Evolutionary conservation across 129 eudicot genomes (phyloP), one percentile per base, ranked within the genome.

Genomic region (Apium graveolens): DNA sequence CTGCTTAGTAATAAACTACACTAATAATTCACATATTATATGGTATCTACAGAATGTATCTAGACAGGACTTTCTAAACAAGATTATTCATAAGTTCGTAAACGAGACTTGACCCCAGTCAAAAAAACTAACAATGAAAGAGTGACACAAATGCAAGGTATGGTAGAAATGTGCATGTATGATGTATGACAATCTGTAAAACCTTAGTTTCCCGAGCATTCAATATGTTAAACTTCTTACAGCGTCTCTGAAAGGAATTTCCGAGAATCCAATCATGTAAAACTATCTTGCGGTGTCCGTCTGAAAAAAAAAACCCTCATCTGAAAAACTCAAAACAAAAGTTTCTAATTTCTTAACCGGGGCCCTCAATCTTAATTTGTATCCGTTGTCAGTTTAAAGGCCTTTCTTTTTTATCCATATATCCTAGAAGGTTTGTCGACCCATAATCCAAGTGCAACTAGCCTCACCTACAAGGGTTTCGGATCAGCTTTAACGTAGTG

Each of bases 371-470:
- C 57, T 73, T 43, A 72, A 39, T 26, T 62, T 26, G 57, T 62
- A 45, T 38, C 14, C 24, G 13, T 44, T 37, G 3, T 24, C 34
- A 3, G 18, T 4, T 16, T 1, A 10, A 37, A 21, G 49, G 29
- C 49, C 39, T 17, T 48, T 48, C 11, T 16, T 12, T 62, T 65
- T 4, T 41, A 18, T 18, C 48, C 14, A 20, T 24, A 71, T 71
- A 10, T 77, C 44, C 55, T 32, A 78, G 75, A 81, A 43, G 44
- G 39, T 60, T 44, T 14, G 42, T 35, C 57, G 17, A 43, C 60
- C 21, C 38, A 41, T 41, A 10, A 13, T 11, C 51, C 1, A 43
- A 41, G 51, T 21, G 76, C 76, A 41, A 8, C 35, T 4, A 13
- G 45, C 35, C 21, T 42, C 53, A 42, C 9, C 76, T 12, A 18